Conservation (phyloP, 257 asterid genomes). For the Forsythia suspensa region DNA sequence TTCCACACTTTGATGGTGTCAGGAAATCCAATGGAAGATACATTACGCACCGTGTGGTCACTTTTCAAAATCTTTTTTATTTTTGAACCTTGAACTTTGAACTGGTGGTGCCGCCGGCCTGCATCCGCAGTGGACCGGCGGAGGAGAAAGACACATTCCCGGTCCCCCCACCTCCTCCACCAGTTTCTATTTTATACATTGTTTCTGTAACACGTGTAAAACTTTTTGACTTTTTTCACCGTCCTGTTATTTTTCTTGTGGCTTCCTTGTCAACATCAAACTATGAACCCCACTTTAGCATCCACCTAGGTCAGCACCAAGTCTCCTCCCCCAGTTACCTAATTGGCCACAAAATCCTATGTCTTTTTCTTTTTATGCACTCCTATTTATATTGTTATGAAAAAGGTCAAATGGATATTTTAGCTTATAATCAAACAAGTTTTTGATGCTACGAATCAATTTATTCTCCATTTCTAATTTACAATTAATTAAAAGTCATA, state of each 20-base stretch:
- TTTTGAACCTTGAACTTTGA: neutral
- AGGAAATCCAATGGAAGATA: slow-evolving; percentile 80
- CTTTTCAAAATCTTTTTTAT: slow-evolving; percentile 6
- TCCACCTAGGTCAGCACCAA: slow-evolving; percentile 48
- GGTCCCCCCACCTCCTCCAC: neutral
- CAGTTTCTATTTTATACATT: neutral
- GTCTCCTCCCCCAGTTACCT: slow-evolving; percentile 27
- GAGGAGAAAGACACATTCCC: neutral
- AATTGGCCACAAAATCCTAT: slow-evolving; percentile 30
- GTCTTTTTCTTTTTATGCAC: neutral
- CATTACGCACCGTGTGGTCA: slow-evolving; percentile 32
- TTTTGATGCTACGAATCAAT: too few species aligned
- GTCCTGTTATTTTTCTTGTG: neutral
- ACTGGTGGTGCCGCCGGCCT: neutral
- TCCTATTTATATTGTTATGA: too few species aligned
- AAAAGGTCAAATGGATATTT: too few species aligned
- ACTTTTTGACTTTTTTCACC: slow-evolving; percentile 27
- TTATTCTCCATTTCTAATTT: too few species aligned
- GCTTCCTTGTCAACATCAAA: slow-evolving; percentile 40
- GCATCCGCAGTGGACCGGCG: slow-evolving; percentile 20
- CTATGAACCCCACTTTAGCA: slow-evolving; percentile 27
- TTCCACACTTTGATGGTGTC: slow-evolving; percentile 40
- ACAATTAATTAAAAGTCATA: too few species aligned
- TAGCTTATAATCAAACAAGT: too few species aligned
- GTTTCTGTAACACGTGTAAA: slow-evolving; percentile 15